A percentile compares a stretch with the other conserved stretches of the same genome.
Evolutionary conservation across 345 rosid genomes (phyloP).

Genomic region (Salix dunnii): DNA sequence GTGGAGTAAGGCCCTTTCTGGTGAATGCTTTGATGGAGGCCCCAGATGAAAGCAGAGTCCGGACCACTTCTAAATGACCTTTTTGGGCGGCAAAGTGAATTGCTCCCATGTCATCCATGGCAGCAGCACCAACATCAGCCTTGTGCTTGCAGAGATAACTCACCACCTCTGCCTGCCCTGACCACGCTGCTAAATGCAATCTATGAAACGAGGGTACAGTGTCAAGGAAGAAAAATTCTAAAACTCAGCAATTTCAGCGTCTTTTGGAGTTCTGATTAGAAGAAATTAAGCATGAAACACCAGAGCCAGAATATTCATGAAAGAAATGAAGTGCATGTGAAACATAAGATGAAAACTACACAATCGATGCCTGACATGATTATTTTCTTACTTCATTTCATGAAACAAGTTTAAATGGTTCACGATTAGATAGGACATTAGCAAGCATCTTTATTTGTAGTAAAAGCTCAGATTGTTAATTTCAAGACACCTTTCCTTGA

Average conservation of each 20-base stretch:
- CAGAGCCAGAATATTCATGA: neutral
- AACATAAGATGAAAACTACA: neutral
- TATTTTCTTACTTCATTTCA: neutral
- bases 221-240: conserved; percentile 41
- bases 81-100: conserved; percentile 95
- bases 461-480: neutral
- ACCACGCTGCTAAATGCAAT: conserved; percentile 95
- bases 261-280: neutral
- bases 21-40: conserved; percentile 60
- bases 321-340: neutral
- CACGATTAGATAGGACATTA: neutral
- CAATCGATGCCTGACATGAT: neutral
- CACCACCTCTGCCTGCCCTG: conserved; percentile 73
- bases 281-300: neutral
- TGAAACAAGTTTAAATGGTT: neutral
- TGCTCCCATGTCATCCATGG: conserved; percentile 96
- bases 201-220: conserved; percentile 34
- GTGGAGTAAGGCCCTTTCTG: conserved; percentile 87
- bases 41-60: conserved; percentile 55
- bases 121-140: conserved; percentile 96
- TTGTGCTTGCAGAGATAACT: conserved; percentile 79
- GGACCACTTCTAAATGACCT: conserved; percentile 78
- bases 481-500: neutral
- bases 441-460: neutral
- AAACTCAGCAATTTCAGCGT: neutral